Percentiles rank a stretch among this genome's conserved stretches.
phyloP scores from a whole-genome alignment of 257 asterid species.

The Solanum dulcamara region DNA sequence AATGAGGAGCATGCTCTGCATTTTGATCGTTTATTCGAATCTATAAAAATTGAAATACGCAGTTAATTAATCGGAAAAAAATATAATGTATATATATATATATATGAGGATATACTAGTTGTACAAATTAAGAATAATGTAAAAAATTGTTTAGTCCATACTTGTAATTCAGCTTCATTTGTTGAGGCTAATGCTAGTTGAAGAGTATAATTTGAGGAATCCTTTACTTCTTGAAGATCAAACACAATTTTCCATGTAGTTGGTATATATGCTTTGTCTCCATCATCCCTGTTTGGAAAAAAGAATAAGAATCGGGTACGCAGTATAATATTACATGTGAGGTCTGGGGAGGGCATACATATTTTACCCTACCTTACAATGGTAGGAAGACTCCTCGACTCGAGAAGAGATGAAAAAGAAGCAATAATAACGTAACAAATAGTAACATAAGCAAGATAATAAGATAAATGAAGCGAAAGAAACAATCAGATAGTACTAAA shows the following conservation, averaged over 20 bases:
- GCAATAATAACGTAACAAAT: neutral
- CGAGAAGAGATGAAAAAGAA: neutral
- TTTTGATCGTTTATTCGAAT: conserved; percentile 25
- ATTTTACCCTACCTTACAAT: neutral
- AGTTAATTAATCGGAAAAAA: neutral
- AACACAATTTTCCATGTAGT: conserved; percentile 60
- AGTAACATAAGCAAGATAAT: neutral
- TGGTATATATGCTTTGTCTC: conserved; percentile 7
- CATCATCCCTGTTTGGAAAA: conserved; percentile 20
- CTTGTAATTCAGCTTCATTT: conserved; percentile 37
- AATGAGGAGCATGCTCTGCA: neutral
- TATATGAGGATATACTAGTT: neutral
- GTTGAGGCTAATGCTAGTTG: conserved; percentile 64
- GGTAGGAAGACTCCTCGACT: neutral
- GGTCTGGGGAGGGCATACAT: fast-evolving
- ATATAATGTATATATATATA: neutral
- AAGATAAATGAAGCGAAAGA: neutral
- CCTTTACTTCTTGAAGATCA: conserved; percentile 10
- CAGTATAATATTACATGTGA: neutral
- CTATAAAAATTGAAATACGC: neutral
- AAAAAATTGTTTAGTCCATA: neutral
- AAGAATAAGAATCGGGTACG: neutral
- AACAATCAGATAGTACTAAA: neutral
- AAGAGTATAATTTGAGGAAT: conserved; percentile 38
- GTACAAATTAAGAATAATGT: neutral